Conservation (phyloP, 2,329 filamentous ascomycete species). For the Fusarium burgessii region DNA sequence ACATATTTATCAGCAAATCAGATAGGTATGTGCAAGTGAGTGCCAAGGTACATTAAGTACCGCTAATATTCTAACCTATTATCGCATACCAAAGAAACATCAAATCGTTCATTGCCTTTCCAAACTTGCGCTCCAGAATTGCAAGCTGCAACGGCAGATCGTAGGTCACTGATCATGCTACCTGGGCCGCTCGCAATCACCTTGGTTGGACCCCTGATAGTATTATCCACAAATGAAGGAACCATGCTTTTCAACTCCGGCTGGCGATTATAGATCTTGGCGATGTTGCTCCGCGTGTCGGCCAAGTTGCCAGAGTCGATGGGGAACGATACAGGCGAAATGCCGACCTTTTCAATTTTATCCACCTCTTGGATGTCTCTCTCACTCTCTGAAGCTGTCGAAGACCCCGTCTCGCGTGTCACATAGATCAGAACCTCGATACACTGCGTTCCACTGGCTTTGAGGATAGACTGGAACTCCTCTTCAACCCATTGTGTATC, state of each 20-base stretch:
- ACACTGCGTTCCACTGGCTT: background rate
- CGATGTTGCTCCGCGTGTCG: too few species aligned
- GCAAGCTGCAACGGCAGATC: background rate
- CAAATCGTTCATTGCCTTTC: background rate
- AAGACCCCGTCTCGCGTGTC: background rate
- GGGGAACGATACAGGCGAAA: rapidly evolving
- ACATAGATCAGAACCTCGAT: background rate
- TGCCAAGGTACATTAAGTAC: too few species aligned
- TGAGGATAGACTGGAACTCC: background rate
- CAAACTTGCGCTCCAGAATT: background rate
- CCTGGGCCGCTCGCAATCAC: background rate
- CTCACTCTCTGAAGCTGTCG: too few species aligned
- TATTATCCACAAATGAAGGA: background rate
- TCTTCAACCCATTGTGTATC: background rate
- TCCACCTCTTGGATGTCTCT: rapidly evolving
- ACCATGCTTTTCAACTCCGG: background rate
- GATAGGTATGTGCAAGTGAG: too few species aligned
- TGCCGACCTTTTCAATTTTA: background rate
- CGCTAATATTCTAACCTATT: background rate
- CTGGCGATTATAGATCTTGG: background rate
- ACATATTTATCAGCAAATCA: too few species aligned
- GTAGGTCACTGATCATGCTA: background rate
- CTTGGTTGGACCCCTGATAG: background rate
- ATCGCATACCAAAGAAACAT: background rate
- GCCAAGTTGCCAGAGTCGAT: background rate